Percentiles rank a stretch among this genome's conserved stretches.
Conservation (phyloP, 176 grass and related monocot genomes). For the Ampelocalamus luodianensis region DNA sequence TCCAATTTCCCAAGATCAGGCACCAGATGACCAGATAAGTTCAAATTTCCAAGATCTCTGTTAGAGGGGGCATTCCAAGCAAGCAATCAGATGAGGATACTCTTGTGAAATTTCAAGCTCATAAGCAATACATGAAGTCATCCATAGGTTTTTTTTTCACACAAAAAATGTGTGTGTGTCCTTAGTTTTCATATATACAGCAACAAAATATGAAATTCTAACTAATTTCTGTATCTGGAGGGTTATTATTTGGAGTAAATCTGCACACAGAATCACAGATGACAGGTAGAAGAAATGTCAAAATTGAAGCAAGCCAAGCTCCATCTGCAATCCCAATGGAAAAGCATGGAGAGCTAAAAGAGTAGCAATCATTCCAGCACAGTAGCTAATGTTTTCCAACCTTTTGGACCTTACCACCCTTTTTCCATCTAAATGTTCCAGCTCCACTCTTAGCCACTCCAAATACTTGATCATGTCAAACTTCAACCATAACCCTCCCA, state of each 20-base stretch:
- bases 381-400: neutral
- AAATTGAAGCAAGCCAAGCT: neutral
- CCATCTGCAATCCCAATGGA: neutral
- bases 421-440: neutral
- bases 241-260: neutral
- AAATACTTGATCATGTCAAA: neutral
- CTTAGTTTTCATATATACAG: neutral
- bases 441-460: neutral
- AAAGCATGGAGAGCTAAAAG: neutral
- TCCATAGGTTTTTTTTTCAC: neutral
- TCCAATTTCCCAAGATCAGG: conserved; percentile 84
- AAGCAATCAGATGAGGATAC: conserved; percentile 46
- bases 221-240: neutral
- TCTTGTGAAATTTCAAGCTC: conserved; percentile 31
- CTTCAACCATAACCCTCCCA: neutral
- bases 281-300: neutral
- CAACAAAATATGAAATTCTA: neutral
- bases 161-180: neutral
- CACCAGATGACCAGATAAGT: conserved; percentile 91
- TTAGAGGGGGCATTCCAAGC: conserved; percentile 19
- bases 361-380: neutral
- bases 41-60: conserved; percentile 92
- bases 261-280: neutral
- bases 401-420: neutral
- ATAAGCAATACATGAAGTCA: conserved; percentile 6